Conservation (phyloP, 179 eudicot species). For the Silene noctiflora region DNA sequence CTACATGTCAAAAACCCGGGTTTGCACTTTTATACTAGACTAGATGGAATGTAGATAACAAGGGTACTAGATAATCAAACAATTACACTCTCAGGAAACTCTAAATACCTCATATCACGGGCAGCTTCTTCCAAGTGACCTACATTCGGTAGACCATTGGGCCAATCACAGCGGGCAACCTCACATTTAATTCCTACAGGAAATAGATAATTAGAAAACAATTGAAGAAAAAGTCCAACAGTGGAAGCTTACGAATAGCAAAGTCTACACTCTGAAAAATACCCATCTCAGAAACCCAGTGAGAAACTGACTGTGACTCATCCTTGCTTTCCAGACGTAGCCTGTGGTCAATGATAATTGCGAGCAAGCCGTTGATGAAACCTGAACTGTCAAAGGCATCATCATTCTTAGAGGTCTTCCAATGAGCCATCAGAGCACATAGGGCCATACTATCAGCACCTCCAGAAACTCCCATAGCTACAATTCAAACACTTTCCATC, state of each 20-base stretch:
- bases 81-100: background rate
- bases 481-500: constrained; percentile 20
- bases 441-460: constrained; percentile 97
- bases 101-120: constrained; percentile 69
- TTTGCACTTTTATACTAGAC: background rate
- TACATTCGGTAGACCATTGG: constrained; percentile 63
- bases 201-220: constrained; percentile 34
- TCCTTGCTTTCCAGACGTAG: constrained; percentile 73
- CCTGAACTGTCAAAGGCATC: constrained; percentile 35
- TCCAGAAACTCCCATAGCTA: constrained; percentile 94
- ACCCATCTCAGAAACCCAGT: constrained; percentile 73
- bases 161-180: constrained; percentile 71
- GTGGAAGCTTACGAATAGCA: background rate
- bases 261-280: constrained; percentile 8
- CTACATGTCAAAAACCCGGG: constrained; percentile 31
- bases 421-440: constrained; percentile 62
- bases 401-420: constrained; percentile 48
- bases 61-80: background rate
- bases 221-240: background rate
- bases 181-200: constrained; percentile 78
- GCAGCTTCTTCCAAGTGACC: constrained; percentile 96
- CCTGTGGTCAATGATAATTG: constrained; percentile 83
- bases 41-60: background rate
- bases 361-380: constrained; percentile 67
- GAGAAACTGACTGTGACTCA: constrained; percentile 65